phyloP scores from a whole-genome alignment of 148 eudicot genomes.

The Polygonum aviculare region DNA sequence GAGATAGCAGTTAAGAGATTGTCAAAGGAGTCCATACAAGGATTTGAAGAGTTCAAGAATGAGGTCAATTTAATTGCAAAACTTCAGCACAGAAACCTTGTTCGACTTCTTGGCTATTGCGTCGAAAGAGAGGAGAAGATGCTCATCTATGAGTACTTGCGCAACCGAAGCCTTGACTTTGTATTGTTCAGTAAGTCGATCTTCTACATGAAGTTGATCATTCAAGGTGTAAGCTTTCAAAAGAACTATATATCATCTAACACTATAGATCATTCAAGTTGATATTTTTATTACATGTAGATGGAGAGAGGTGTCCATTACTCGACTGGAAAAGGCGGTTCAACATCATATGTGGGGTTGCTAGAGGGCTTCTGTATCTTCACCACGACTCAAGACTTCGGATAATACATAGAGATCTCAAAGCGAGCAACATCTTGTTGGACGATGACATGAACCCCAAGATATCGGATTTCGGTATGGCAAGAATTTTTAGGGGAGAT shows the following conservation, averaged over 20 bases:
- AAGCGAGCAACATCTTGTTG: background rate
- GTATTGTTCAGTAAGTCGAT: background rate
- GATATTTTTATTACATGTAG: background rate
- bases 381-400: background rate
- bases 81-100: conserved; percentile 13
- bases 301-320: background rate
- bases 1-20: conserved; percentile 12
- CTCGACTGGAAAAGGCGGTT: background rate
- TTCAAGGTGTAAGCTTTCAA: background rate
- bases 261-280: background rate
- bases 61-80: conserved; percentile 13
- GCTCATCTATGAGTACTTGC: conserved; percentile 8
- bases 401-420: conserved; percentile 1
- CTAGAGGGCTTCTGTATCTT: conserved; percentile 9
- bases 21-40: conserved; percentile 8
- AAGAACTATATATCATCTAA: background rate
- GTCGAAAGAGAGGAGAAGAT: background rate
- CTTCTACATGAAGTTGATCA: background rate
- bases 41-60: conserved; percentile 9
- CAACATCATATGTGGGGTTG: conserved; percentile 5
- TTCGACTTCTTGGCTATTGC: conserved; percentile 1
- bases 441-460: conserved; percentile 4
- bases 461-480: conserved; percentile 4
- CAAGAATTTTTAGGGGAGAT: background rate
- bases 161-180: conserved; percentile 6